Evolutionary conservation across 495 filamentous ascomycete genomes (phyloP).

Genomic region (Penicillium canariense): DNA sequence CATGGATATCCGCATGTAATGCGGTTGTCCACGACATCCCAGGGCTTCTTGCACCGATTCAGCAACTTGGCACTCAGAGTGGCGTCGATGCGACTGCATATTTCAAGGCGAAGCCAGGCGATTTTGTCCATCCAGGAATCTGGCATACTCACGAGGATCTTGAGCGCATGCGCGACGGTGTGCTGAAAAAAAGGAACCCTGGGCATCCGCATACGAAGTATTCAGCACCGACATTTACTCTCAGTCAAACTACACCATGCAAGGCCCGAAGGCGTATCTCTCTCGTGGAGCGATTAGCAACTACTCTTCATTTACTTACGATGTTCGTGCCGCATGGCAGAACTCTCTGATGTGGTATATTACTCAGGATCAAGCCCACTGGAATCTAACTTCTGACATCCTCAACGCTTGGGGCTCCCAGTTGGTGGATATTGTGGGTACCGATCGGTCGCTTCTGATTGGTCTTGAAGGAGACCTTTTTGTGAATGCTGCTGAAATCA

Average conservation of each 20-base stretch:
- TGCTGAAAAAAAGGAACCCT: not conserved
- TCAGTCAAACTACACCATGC: constrained; percentile 28
- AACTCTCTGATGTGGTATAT: constrained; percentile 42
- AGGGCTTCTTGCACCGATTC: too few relatives aligned
- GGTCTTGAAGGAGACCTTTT: constrained; percentile 35
- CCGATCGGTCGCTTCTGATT: constrained; percentile 29
- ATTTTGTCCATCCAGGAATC: not conserved
- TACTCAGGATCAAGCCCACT: constrained; percentile 29
- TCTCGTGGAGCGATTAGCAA: constrained; percentile 29
- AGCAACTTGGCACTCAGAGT: too few relatives aligned
- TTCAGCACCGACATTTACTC: constrained; percentile 14
- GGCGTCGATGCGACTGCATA: too few relatives aligned
- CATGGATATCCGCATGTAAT: too few relatives aligned
- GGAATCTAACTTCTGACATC: constrained; percentile 30
- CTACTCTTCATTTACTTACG: constrained; percentile 32
- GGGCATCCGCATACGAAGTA: not conserved
- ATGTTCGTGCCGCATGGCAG: constrained; percentile 35
- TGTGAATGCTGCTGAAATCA: constrained; percentile 39
- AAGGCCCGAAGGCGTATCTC: constrained; percentile 26
- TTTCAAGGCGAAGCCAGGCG: too few relatives aligned
- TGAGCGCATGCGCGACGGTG: not conserved
- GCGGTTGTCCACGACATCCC: too few relatives aligned
- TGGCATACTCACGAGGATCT: not conserved
- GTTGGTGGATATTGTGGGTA: constrained; percentile 32
- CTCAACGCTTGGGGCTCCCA: constrained; percentile 37